Evolutionary conservation across 1,139 yeast species (phyloP).

Genomic region (Geotrichum histeridarum): DNA sequence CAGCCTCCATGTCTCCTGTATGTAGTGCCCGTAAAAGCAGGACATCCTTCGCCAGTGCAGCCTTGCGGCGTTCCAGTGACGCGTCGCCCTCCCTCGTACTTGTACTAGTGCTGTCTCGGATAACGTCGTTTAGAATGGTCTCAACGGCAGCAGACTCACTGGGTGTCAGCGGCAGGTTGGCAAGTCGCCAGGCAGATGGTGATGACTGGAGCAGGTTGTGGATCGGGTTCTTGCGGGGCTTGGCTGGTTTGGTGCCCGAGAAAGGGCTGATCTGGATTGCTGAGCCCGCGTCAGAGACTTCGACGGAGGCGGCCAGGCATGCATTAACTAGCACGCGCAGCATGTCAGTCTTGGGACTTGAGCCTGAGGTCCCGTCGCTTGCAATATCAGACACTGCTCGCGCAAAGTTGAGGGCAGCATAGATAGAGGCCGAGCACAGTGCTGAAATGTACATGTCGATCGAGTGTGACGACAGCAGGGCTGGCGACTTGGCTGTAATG

Average conservation of each 20-base stretch:
- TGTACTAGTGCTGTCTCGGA: constrained; percentile 6
- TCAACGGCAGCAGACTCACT: constrained; percentile 23
- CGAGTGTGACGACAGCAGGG: constrained; percentile 20
- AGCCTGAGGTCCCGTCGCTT: constrained; percentile 8
- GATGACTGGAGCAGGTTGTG: constrained; percentile 9
- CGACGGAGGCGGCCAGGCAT: not conserved
- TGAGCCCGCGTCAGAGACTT: not conserved
- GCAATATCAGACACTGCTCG: constrained; percentile 25
- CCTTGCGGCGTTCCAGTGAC: constrained; percentile 10
- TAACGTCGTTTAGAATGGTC: constrained; percentile 20
- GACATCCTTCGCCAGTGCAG: constrained; percentile 26
- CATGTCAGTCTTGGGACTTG: constrained; percentile 16
- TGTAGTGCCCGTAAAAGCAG: constrained; percentile 27
- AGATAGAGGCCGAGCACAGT: constrained; percentile 24
- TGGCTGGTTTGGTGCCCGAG: not conserved
- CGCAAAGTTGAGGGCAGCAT: constrained; percentile 25
- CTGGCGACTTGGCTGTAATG: constrained; percentile 24
- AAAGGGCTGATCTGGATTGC: too few species aligned
- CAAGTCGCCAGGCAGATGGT: constrained; percentile 24
- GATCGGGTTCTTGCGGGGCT: constrained; percentile 10
- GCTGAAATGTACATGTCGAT: constrained; percentile 24
- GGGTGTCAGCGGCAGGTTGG: constrained; percentile 26
- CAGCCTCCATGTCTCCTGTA: constrained; percentile 23
- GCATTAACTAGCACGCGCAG: constrained; percentile 2
- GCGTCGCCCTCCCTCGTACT: not conserved